Conservation (phyloP, 2,329 filamentous ascomycete genomes). For the Chaetothyriales sp. region DNA sequence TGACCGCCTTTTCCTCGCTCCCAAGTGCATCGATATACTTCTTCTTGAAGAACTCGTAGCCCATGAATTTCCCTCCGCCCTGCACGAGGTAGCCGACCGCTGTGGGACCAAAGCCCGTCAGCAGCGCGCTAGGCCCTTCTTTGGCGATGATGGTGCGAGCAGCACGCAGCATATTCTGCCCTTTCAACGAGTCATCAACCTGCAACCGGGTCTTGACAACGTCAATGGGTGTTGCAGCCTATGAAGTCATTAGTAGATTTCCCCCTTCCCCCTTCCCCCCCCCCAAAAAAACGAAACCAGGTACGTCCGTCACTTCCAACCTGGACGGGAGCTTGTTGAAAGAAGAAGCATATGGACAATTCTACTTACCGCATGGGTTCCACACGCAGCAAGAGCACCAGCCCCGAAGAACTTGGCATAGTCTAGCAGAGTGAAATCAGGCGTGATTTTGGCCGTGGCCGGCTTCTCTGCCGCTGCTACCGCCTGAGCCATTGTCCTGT, state of each 20-base stretch:
- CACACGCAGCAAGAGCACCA: not conserved
- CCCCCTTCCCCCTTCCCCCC: too few relatives aligned
- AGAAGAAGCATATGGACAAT: not conserved
- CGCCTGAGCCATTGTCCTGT: not conserved
- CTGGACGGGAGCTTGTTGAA: not conserved
- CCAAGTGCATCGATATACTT: constrained; percentile 50
- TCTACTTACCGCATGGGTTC: not conserved
- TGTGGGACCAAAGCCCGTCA: constrained; percentile 53
- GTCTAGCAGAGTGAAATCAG: not conserved
- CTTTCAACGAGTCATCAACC: constrained; percentile 49
- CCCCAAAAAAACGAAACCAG: not conserved
- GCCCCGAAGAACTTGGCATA: not conserved
- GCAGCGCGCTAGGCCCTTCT: constrained; percentile 50
- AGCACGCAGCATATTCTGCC: constrained; percentile 48
- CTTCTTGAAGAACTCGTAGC: constrained; percentile 54
- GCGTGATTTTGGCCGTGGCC: not conserved
- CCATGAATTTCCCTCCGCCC: constrained; percentile 49
- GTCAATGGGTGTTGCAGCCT: constrained; percentile 53
- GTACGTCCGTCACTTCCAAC: too few relatives aligned
- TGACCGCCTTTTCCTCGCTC: constrained; percentile 28
- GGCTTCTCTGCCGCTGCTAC: not conserved
- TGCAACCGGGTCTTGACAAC: constrained; percentile 55
- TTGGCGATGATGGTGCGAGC: constrained; percentile 48
- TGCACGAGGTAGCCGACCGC: constrained; percentile 50
- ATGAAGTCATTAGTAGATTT: constrained; percentile 74